These are phyloP conservation scores for Scutellaria minor DNA, from an alignment of 257 asterid species.

Conservation along the genomic window DNA sequence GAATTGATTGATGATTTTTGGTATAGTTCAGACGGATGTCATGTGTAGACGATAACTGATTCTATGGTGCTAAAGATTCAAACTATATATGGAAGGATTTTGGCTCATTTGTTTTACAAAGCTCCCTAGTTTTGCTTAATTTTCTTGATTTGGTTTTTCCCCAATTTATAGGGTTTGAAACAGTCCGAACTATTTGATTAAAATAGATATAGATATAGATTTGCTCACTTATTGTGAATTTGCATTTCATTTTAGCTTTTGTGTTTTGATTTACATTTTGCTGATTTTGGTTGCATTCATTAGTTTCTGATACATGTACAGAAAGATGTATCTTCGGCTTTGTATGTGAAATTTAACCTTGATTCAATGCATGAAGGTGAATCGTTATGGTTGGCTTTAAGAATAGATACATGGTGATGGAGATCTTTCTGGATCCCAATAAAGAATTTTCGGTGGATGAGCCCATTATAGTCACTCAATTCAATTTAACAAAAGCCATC, in stretches of 20 bases:
- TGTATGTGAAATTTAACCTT: constrained; percentile 16
- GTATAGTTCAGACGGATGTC: background rate
- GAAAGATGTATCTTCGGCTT: constrained; percentile 1
- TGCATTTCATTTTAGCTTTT: background rate
- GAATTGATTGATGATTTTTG: constrained; percentile 2
- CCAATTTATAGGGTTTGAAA: too few relatives aligned
- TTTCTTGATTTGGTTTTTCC: too few relatives aligned
- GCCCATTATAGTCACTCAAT: constrained; percentile 74
- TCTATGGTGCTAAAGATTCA: too few relatives aligned
- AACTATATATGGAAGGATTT: too few relatives aligned
- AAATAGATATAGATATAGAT: background rate
- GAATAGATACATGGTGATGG: constrained; percentile 88
- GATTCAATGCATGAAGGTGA: constrained; percentile 36
- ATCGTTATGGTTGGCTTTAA: constrained; percentile 82
- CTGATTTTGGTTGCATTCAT: constrained; percentile 2
- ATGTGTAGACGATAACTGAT: too few relatives aligned
- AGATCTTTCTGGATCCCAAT: constrained; percentile 80
- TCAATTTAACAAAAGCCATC: constrained; percentile 65
- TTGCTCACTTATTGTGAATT: background rate
- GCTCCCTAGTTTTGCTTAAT: too few relatives aligned
- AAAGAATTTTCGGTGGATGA: constrained; percentile 60
- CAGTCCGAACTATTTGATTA: too few relatives aligned
- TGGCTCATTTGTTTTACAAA: too few relatives aligned
- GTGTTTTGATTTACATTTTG: background rate
- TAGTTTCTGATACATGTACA: background rate